Conservation (phyloP, 805 yeast genomes). For the Blastobotrys terrestris region DNA sequence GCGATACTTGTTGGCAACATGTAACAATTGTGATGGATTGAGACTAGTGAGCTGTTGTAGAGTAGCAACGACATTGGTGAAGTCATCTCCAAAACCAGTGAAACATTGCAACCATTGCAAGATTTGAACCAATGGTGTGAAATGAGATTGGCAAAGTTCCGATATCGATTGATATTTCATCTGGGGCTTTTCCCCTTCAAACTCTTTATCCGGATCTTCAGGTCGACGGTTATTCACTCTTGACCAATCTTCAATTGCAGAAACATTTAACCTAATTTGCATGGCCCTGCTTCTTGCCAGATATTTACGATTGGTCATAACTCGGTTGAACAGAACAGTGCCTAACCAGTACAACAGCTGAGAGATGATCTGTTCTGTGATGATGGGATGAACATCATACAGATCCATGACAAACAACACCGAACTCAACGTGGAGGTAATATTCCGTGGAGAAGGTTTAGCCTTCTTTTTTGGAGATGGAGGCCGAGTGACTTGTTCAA, state of each 20-base stretch:
- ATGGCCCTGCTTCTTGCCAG: conserved; percentile 79
- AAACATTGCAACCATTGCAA: conserved; percentile 89
- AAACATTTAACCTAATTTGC: conserved; percentile 80
- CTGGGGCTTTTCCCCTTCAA: conserved; percentile 18
- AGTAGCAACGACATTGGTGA: conserved; percentile 34
- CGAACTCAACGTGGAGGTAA: conserved; percentile 85
- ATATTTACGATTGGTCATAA: conserved; percentile 61
- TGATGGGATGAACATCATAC: conserved; percentile 70
- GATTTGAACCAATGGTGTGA: conserved; percentile 69
- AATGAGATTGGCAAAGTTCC: conserved; percentile 57
- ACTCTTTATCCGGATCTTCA: conserved; percentile 25
- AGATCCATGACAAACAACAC: conserved; percentile 76
- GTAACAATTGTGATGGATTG: conserved; percentile 63
- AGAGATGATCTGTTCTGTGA: conserved; percentile 72
- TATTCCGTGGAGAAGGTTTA: conserved; percentile 82
- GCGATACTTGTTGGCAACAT: conserved; percentile 67
- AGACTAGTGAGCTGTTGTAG: conserved; percentile 57
- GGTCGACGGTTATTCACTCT: conserved; percentile 57
- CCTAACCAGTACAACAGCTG: conserved; percentile 76
- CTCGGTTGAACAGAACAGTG: conserved; percentile 62
- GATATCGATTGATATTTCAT: conserved; percentile 49
- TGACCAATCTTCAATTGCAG: conserved; percentile 91
- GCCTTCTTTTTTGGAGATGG: conserved; percentile 75
- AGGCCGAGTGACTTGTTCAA: conserved; percentile 71
- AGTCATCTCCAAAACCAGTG: conserved; percentile 55